Base-by-base conservation (phyloP, 1,284 basidiomycete species). In the Apiotrichum porosum region DNA sequence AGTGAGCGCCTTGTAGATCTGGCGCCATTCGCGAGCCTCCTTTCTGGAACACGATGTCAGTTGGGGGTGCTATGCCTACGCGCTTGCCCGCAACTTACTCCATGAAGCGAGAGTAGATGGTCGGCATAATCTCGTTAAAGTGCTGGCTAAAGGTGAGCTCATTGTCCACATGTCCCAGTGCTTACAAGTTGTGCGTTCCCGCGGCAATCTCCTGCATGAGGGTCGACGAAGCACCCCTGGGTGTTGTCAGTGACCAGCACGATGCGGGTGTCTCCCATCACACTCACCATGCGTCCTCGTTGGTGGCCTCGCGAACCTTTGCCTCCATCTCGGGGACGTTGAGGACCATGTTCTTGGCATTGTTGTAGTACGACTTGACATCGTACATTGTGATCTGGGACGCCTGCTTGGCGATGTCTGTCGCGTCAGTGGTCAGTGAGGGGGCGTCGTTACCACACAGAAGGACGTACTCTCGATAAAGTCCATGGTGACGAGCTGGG, bases 71-170 rank as follows among this genome's bases (percentile, higher is more conserved):
- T 28, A 6, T 6, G 8, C 12, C 8, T 28, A 12, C 6, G 26
- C 8, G 6, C 26, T 12, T 6, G 26, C 26, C 8, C 26, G 26
- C 91, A 62, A 92, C 89, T 76, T 30, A 61, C 65, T 98, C 94
- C 88, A 92, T 92, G 74, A 91, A 91, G 22, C 88, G 83, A 4
- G 85, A 80, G 73, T 97, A 98, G 63, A 97, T 97, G 65, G 84
- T 86, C 3, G 95, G 94, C 92, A 99, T 97, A 68, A 98, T 92
- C 77, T 99, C 95, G 74, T 98, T 98, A 76, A 99, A 99, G 61
- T 94, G 84, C 78, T 94, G 90, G 76, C 89, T 93, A 66, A 26
- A 1, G n/a, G 37, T 19, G 14, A 43, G 19, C 26, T 37, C 19
- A 0, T 3, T 6, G 18, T 30, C 24, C 31, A 44, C 24, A 40